phyloP scores from a whole-genome alignment of 2,329 filamentous ascomycete genomes.

The Colletotrichum simmondsii region DNA sequence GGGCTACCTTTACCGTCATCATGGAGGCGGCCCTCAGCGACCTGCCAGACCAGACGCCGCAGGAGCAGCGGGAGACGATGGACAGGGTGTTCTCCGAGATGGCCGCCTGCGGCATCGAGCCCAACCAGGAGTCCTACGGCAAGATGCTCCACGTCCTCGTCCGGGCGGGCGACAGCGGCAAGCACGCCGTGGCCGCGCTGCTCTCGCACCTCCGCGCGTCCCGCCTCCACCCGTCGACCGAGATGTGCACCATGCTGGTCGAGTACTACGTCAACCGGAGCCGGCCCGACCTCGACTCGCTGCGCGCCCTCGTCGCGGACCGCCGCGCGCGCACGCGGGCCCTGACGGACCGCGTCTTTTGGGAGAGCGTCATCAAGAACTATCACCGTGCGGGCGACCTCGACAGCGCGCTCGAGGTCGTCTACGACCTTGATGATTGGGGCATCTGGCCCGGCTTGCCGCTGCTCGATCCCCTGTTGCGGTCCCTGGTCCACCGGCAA shows the following conservation, averaged over 20 bases:
- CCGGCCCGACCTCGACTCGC: constrained; percentile 68
- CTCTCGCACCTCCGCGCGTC: constrained; percentile 69
- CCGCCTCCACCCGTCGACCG: constrained; percentile 64
- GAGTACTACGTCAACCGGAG: constrained; percentile 71
- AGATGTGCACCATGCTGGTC: constrained; percentile 81
- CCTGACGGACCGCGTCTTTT: constrained; percentile 39
- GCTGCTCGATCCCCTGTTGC: constrained; percentile 32
- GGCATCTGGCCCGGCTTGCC: constrained; percentile 38
- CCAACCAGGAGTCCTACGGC: constrained; percentile 73
- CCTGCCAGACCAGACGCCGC: constrained; percentile 51
- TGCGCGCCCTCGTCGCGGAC: constrained; percentile 71
- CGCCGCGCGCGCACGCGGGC: constrained; percentile 35
- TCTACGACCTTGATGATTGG: constrained; percentile 53
- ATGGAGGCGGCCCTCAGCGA: constrained; percentile 67
- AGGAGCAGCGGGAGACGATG: constrained; percentile 65
- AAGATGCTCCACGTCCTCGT: constrained; percentile 77
- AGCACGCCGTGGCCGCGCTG: constrained; percentile 67
- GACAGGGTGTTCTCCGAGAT: constrained; percentile 68
- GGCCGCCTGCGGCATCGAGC: constrained; percentile 63
- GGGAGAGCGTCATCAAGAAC: constrained; percentile 35
- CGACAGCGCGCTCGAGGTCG: constrained; percentile 46
- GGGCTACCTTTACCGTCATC: constrained; percentile 79
- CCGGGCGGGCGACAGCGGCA: constrained; percentile 51
- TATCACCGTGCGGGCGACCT: constrained; percentile 30
- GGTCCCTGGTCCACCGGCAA: constrained; percentile 19